Base-by-base conservation (phyloP, 2,329 filamentous ascomycete species). In the Zalaria obscura region DNA sequence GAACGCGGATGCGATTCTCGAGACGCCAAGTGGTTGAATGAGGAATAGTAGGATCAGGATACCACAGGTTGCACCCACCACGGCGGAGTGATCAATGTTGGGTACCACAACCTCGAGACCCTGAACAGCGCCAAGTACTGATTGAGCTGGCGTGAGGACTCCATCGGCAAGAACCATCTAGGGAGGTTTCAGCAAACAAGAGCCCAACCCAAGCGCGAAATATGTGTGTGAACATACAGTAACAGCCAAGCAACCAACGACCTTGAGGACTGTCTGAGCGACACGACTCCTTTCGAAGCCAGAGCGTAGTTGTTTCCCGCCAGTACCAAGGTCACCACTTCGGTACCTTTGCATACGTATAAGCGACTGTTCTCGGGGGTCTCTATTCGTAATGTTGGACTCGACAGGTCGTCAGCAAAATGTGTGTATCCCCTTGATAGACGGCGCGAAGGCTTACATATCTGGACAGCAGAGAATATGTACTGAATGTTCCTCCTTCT, bases 401-500 rank as follows among this genome's bases (percentile, higher is more conserved):
- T 73, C 36, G 10, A 38, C 27, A 9, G 18, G 27, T 9, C 25
- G 25, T 32, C 9, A 45, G 40, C n/a, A 9, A 31, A 27, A 18
- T 18, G 18, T 18, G 10, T 5, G 27, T 25, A 18, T 8, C 18
- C 8, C n/a, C n/a, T 8, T 4, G 4, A 8, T 11, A 25, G 29
- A 9, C 26, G n/a, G 28, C 6, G 32, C 6, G 3, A 27, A 47
- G 2, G 51, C 62, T 52, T 55, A 70, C 69, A 56, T 73, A 78
- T 49, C 75, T 65, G 4, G 76, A 71, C 2, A 83, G 67, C 9
- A 83, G 59, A 3, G 74, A 76, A 56, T 82, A 82, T 26, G 77
- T 70, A 27, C 73, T 75, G 56, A 83, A 83, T 0, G 78, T 82
- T 27, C 79, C 79, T 27, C 79, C 79, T 52, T 83, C 77, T 36